Evolutionary conservation across 352 stramenopile genomes (phyloP), one percentile per base, ranked within the genome.

Genomic region (Globisporangium rhizosaccharum): DNA sequence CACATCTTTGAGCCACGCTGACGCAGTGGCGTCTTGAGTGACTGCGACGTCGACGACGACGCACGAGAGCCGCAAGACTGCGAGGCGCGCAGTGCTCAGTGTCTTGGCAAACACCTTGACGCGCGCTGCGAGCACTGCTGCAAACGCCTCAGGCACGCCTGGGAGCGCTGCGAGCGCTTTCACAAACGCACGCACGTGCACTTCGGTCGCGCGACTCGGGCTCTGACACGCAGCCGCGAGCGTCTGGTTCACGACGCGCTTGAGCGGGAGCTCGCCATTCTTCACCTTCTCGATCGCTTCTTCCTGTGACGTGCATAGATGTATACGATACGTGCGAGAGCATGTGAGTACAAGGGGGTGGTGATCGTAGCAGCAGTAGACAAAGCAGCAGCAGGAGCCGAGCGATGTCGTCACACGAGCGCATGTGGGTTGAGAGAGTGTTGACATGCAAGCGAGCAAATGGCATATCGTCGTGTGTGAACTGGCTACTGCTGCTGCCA

Each of bases 281-380:
- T 79, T 73, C 52, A 84, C 73, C 66, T 88, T 85, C 15, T 76
- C 71, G 45, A 92, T 49, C 30, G 82, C 71, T 53, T 92, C 80
- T 36, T 86, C 79, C 73, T 85, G 50, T 36, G 17, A 4, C 14
- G 17, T 3, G 17, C 4, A 25, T 42, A 42, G 14, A 10, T 30
- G 7, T 12, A n/a, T 23, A 10, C 12, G n/a, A n/a, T 47, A 10
- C 12, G n/a, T 17, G 18, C 18, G 18, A 26, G 18, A 49, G 14
- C 33, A 20, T 12, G 25, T 41, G 17, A 17, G 51, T 6, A n/a
- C 20, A 10, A 30, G 9, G 33, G 15, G 30, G 15, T 17, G 17
- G 18, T n/a, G n/a, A 3, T 10, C 12, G 44, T 20, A 0, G 7
- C 9, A 23, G 41, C 41, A 47, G 41, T 14, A 47, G 2, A 6